phyloP scores from a whole-genome alignment of 2,329 filamentous ascomycete species.

The Colletotrichum godetiae region DNA sequence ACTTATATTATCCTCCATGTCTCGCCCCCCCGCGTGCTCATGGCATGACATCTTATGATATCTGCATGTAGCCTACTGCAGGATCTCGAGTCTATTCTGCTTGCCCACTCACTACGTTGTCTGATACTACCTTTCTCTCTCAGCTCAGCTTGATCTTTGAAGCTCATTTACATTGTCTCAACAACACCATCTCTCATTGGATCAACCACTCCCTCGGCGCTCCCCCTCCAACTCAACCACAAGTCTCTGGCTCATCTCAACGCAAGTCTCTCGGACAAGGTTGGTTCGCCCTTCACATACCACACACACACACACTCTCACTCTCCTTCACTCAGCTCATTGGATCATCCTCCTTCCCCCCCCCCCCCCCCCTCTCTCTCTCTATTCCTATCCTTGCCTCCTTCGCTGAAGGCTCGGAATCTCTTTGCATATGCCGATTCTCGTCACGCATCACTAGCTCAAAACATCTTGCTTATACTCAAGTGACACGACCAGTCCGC shows the following conservation, averaged over 20 bases:
- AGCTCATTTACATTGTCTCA: background rate
- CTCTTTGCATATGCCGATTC: conserved; percentile 1
- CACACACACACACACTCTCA: background rate
- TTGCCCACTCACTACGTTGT: background rate
- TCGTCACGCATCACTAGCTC: background rate
- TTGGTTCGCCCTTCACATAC: conserved; percentile 12
- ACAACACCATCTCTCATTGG: background rate
- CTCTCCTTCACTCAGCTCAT: background rate
- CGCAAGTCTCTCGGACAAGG: conserved; percentile 6
- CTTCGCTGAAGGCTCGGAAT: conserved; percentile 5
- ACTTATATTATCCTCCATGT: conserved; percentile 12
- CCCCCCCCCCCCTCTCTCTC: background rate
- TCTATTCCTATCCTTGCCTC: background rate
- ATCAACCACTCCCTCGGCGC: background rate
- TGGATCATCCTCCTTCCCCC: background rate
- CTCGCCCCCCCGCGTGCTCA: background rate
- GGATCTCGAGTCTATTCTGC: background rate
- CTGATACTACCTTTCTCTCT: background rate
- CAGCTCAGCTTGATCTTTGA: background rate
- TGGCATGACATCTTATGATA: background rate
- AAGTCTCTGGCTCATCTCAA: conserved; percentile 17
- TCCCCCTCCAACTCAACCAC: conserved; percentile 6
- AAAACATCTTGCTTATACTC: background rate
- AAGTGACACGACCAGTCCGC: background rate
- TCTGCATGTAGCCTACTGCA: background rate